Evolutionary conservation across 306 rosid genomes (phyloP).

Genomic region (Inga oerstediana): DNA sequence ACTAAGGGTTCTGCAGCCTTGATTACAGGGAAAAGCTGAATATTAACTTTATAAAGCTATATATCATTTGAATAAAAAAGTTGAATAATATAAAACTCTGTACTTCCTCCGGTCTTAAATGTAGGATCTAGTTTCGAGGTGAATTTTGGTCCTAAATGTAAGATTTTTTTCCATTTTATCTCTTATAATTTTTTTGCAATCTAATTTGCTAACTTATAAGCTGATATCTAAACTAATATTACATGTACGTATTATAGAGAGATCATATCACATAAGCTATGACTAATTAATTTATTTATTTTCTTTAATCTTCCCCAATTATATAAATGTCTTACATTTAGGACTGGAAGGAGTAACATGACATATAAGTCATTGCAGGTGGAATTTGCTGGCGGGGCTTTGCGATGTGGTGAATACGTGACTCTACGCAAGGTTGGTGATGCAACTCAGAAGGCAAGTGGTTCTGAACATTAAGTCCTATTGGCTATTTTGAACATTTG

Average conservation of each 20-base stretch:
- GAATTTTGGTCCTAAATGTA: no score
- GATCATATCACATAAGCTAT: no score
- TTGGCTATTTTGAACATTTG: conserved; percentile 1
- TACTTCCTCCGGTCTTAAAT: background rate
- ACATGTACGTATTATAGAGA: no score
- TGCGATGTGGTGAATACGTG: conserved; percentile 93
- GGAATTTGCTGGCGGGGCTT: conserved; percentile 83
- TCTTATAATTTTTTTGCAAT: no score
- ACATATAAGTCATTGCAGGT: conserved; percentile 49
- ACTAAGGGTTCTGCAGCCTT: conserved; percentile 15
- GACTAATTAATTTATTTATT: no score
- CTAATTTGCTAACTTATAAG: no score
- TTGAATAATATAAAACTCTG: background rate
- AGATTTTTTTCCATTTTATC: no score
- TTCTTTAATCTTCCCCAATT: no score
- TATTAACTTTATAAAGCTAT: conserved; percentile 8
- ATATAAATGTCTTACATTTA: no score
- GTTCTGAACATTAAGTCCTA: conserved; percentile 25
- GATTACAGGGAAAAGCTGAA: background rate
- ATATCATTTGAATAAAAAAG: background rate
- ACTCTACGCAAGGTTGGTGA: conserved; percentile 92
- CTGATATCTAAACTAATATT: no score
- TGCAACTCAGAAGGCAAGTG: conserved; percentile 81
- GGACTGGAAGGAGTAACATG: background rate
- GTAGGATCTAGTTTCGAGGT: no score